Evolutionary conservation across 371 early-diverging fungal genomes (phyloP).

Genomic region (Capniomyces stellatus): DNA sequence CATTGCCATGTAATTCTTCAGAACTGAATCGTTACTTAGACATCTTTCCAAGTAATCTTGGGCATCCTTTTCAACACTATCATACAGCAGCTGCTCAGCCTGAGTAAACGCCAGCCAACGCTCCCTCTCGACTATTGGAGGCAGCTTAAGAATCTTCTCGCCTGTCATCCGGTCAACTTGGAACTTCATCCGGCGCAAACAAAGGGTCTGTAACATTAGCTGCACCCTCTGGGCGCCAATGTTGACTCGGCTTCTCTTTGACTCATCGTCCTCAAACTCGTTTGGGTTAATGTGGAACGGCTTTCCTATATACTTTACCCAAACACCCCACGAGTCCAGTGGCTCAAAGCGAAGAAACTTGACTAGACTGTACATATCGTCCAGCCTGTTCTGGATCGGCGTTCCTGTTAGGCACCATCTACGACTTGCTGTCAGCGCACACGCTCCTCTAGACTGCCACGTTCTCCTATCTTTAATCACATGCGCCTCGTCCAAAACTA

Average conservation of each 20-base stretch:
- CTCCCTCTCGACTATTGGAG: constrained; percentile 24
- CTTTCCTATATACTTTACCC: constrained; percentile 34
- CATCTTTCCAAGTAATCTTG: constrained; percentile 10
- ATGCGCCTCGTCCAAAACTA: constrained; percentile 86
- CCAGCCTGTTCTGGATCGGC: constrained; percentile 74
- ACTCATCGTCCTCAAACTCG: constrained; percentile 14
- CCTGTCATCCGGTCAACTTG: constrained; percentile 19
- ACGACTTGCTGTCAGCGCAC: constrained; percentile 32
- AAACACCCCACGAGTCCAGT: constrained; percentile 27
- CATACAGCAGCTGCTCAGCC: constrained; percentile 18
- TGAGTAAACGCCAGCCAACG: constrained; percentile 21
- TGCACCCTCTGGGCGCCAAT: constrained; percentile 18
- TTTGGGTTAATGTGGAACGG: constrained; percentile 27
- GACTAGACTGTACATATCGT: constrained; percentile 67
- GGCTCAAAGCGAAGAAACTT: constrained; percentile 58
- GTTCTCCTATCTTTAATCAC: constrained; percentile 61
- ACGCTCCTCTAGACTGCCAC: constrained; percentile 38
- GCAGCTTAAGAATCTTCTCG: constrained; percentile 26
- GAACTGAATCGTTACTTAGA: constrained; percentile 15
- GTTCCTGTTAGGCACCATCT: constrained; percentile 83
- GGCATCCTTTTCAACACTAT: constrained; percentile 20
- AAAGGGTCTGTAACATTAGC: constrained; percentile 17
- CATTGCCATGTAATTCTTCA: constrained; percentile 26
- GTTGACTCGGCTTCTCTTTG: constrained; percentile 16
- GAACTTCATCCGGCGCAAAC: constrained; percentile 20